Conservation (phyloP, 2,329 filamentous ascomycete genomes). For the Curvularia spicifera region DNA sequence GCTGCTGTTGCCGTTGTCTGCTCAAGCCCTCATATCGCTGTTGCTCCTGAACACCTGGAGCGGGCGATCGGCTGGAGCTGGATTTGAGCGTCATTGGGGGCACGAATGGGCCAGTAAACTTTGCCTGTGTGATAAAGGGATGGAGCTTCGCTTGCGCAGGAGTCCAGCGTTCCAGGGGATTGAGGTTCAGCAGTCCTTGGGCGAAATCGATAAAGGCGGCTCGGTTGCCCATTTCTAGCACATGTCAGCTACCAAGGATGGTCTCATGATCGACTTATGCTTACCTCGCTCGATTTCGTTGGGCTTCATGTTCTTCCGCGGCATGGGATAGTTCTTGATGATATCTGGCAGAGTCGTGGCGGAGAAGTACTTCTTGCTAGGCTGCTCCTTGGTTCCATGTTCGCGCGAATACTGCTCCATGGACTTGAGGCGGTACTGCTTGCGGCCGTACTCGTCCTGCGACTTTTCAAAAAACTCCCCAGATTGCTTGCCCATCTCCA, state of each 20-base stretch:
- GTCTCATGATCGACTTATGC: constrained; percentile 27
- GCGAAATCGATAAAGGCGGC: constrained; percentile 99
- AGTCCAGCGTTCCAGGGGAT: constrained; percentile 95
- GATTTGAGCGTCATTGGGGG: constrained; percentile 96
- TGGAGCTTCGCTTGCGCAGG: constrained; percentile 97
- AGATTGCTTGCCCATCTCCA: constrained; percentile 97
- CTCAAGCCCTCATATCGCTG: constrained; percentile 92
- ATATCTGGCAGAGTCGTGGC: constrained; percentile 94
- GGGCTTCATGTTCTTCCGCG: constrained; percentile 98
- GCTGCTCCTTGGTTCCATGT: constrained; percentile 95
- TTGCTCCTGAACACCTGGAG: constrained; percentile 92
- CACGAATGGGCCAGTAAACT: constrained; percentile 94
- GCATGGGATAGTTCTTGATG: constrained; percentile 97
- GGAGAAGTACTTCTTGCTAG: constrained; percentile 99
- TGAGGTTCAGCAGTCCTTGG: constrained; percentile 88
- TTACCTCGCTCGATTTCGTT: constrained; percentile 93
- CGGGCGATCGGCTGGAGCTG: constrained; percentile 83
- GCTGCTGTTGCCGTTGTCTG: constrained; percentile 79
- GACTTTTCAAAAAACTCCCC: constrained; percentile 96
- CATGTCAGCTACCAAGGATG: constrained; percentile 19
- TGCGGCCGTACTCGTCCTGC: constrained; percentile 88
- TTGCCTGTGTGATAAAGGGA: constrained; percentile 97
- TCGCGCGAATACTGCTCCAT: constrained; percentile 98
- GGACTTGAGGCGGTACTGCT: constrained; percentile 89
- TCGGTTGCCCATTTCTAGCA: constrained; percentile 94